Evolutionary conservation across 2,329 filamentous ascomycete genomes (phyloP), one percentile per base, ranked within the genome.

Genomic region (Fusarium sp.): DNA sequence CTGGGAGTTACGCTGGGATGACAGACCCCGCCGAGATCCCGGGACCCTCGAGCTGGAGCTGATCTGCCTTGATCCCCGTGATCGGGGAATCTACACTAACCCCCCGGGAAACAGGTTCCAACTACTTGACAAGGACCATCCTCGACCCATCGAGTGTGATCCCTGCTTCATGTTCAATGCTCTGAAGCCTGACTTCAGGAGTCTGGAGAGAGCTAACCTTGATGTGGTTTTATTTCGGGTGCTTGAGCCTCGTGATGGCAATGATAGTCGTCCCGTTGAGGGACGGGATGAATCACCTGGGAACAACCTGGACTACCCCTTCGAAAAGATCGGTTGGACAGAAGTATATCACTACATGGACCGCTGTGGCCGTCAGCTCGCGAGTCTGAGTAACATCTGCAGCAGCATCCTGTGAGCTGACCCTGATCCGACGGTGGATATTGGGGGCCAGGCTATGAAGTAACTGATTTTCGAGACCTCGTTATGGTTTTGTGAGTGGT

Each of bases 1-100:
- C 33, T 53, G 33, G 50, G 50, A 53, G 50, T 26, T 53, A 18
- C 24, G 50, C 13, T 53, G 20, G n/a, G 50, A 53, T 12, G 50
- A 53, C 7, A 36, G 33, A 35, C 24, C 50, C 33, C 50, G 50
- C 4, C 20, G 24, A 22, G 50, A 53, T 5, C 50, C 33, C 6
- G 50, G 50, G 7, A 36, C 50, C 20, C 22, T 53, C 22, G 50
- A 53, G 33, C 15, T 53, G 24, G 50, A 53, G 9, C 18, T 53
- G 18, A 36, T 53, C 24, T 53, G 50, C 20, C 24, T 53, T 26
- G 33, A 36, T 28, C 24, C 18, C 0, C 20, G 20, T 9, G 18
- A 35, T 22, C 50, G 20, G 2, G 24, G 20, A 7, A 11, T 15
- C 13, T 28, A n/a, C 10, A 22, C 7, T 22, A 24, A 22, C 2